phyloP scores from a whole-genome alignment of 176 grass and related monocot genomes.

The Hordeum vulgare region MorexV3_pseudomolecules_assembly NC_058524.1:564359640-564360139 shows the following conservation, averaged over 20 bases:
- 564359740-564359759: background rate
- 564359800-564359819: too few species aligned
- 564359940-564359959: background rate
- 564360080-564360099: too few species aligned
- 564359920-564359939: background rate
- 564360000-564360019: background rate
- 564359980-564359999: background rate
- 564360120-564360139: too few species aligned
- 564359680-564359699: background rate
- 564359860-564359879: too few species aligned
- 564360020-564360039: too few species aligned
- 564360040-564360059: too few species aligned
- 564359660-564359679: background rate
- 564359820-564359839: too few species aligned
- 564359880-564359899: too few species aligned
- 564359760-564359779: background rate
- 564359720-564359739: background rate
- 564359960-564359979: background rate
- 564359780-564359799: background rate
- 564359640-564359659: slow-evolving; percentile 4
- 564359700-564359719: background rate
- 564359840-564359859: too few species aligned
- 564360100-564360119: too few species aligned
- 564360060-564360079: too few species aligned
- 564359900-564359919: too few species aligned